Base-by-base conservation (phyloP, 306 rosid genomes). In the Pyrus pyrifolia region DNA sequence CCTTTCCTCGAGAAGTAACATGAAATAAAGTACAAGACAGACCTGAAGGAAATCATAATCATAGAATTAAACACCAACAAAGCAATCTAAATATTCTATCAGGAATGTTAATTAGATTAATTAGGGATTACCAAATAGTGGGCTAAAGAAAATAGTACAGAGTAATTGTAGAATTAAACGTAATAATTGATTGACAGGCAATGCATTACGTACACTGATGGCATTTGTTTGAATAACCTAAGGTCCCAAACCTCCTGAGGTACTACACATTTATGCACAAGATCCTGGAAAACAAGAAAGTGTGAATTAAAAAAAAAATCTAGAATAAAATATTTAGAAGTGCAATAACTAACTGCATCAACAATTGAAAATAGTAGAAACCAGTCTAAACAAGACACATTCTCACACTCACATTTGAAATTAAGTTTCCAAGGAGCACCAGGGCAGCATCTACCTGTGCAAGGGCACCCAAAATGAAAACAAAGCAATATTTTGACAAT, bases 181-280 rank as follows among this genome's bases (percentile, higher is more conserved):
- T 21, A 70, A 31, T 63, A 55, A 17, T 38, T 51, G 53, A 63
- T 4, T 30, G 49, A 33, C 6, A 75, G 63, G 52, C 3, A 76
- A 62, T 68, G 73, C 40, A 82, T 81, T 76, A 72, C 94, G 84
- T 86, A 94, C 98, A 78, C 31, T 65, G 97, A 91, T 23, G 94
- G 88, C 68, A 84, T 83, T 49, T 84, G 85, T 82, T 94, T 91
- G 83, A 94, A 94, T 78, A 91, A 78, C 75, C 86, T 86, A 79
- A 91, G 94, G 71, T 94, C 98, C 98, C 97, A 94, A 22, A 91
- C 86, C 82, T 94, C 98, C 86, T 86, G 97, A 83, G 97, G 94
- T 78, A 91, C 81, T 23, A 84, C 85, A 79, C 85, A 83, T 68
- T 85, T 84, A 72, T 85, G 83, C 51, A 84, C 61, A 70, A 79